Evolutionary conservation across 768 basidiomycete genomes (phyloP), one percentile per base, ranked within the genome.

Genomic region (Lactifluus volemus): DNA sequence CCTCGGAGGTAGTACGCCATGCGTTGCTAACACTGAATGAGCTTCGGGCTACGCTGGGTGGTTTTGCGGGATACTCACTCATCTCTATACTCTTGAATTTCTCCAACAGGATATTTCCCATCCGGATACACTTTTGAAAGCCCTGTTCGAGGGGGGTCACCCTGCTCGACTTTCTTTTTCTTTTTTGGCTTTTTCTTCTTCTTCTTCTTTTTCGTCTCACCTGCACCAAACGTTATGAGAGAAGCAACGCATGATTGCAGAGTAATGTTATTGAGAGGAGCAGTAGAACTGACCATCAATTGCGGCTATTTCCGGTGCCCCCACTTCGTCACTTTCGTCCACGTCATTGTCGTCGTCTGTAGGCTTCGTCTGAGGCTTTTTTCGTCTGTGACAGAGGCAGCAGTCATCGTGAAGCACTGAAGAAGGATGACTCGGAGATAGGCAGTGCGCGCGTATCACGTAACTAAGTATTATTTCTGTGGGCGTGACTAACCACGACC

Each of bases 181-280:
- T 88, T 86, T 75, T 93, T 93, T 60, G 88, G 76, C 72, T 92
- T 95, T 74, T 92, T 96, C 75, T 94, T 92, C 71, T 95, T 98
- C 78, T 96, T 96, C 74, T 92, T 94, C 72, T 84, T 88, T 73
- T 85, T 84, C 55, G 69, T 77, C 48, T 84, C 84, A 21, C 79
- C 84, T 55, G 17, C 10, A 1, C 15, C 41, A 12, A 42, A 9
- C 6, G 5, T 5, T 9, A 21, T 32, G 32, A 25, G 11, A 25
- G 42, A 41, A 4, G 41, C 17, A 14, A 45, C 17, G 17, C 17
- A 30, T 29, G 47, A 17, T 50, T 50, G 30, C 19, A 49, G 15
- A 4, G 7, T 34, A 14, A 19, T n/a, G 49, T 51, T 36, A 52
- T 47, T 14, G 29, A 32, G 14, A 19, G n/a, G 47, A 30, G 30